A percentile compares a stretch with the other conserved stretches of the same genome.
Evolutionary conservation across 441 rosid genomes (phyloP).

Genomic region (Isatis lusitanica): DNA sequence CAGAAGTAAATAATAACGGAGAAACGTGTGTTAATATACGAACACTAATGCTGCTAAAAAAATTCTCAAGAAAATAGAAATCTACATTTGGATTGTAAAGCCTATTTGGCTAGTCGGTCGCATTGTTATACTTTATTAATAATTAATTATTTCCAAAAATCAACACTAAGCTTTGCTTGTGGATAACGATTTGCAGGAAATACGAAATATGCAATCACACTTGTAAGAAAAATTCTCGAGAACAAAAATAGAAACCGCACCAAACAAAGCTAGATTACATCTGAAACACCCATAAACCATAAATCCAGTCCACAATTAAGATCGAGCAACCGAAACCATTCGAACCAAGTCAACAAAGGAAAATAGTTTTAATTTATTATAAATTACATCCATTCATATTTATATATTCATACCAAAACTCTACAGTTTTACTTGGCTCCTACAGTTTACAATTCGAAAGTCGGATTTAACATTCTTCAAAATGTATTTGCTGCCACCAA

Average conservation of each 20-base stretch:
- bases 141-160: constrained; percentile 17
- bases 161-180: constrained; percentile 26
- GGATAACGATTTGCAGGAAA: constrained; percentile 25
- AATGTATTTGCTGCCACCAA: background rate
- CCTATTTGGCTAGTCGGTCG: constrained; percentile 20
- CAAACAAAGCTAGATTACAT: constrained; percentile 14
- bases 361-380: background rate
- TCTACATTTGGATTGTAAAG: constrained; percentile 24
- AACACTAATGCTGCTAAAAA: constrained; percentile 13
- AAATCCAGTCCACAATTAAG: constrained; percentile 6
- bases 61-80: constrained; percentile 29
- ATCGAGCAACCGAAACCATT: constrained; percentile 3
- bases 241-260: constrained; percentile 25
- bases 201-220: constrained; percentile 6
- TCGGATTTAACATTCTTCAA: background rate
- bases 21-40: constrained; percentile 31
- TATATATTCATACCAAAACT: background rate
- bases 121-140: background rate
- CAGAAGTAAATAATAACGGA: constrained; percentile 16
- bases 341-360: constrained; percentile 6
- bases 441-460: background rate
- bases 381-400: background rate
- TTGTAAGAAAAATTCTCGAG: background rate
- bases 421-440: background rate
- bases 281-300: constrained; percentile 13